Percentiles rank a stretch among this genome's conserved stretches.
phyloP scores from a whole-genome alignment of 2,329 filamentous ascomycete genomes.

The Orbilia javanica region DNA sequence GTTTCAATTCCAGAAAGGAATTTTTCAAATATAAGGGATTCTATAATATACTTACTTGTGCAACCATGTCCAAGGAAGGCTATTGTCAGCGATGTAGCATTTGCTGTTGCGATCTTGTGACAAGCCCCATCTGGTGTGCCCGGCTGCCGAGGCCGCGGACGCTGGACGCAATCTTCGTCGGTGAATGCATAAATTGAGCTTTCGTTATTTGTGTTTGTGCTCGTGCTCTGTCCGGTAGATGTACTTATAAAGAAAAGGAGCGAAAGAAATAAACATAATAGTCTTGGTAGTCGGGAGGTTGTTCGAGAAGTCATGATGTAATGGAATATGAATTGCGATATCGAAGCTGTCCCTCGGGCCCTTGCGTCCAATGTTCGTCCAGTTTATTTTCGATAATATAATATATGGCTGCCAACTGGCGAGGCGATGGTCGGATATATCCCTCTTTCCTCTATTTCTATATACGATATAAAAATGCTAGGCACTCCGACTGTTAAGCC shows the following conservation, averaged over 20 bases:
- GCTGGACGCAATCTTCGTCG: conserved; percentile 24
- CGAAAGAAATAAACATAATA: conserved; percentile 12
- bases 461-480: background rate
- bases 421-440: too few relatives aligned
- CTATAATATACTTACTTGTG: conserved; percentile 38
- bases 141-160: background rate
- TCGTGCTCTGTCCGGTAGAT: background rate
- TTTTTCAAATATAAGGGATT: background rate
- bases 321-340: background rate
- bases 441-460: too few relatives aligned
- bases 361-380: background rate
- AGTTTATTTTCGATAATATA: too few relatives aligned
- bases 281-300: conserved; percentile 4
- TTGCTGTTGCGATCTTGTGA: conserved; percentile 13
- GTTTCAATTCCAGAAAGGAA: too few relatives aligned
- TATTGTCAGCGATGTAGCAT: conserved; percentile 33
- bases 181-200: conserved; percentile 27
- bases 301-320: conserved; percentile 15
- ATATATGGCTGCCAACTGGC: too few relatives aligned
- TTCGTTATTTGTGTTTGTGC: too few relatives aligned
- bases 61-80: conserved; percentile 33
- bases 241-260: conserved; percentile 17
- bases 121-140: conserved; percentile 38
- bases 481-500: too few relatives aligned
- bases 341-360: too few relatives aligned